Evolutionary conservation across 768 basidiomycete species (phyloP).

Genomic region (Kwoniella botswanensis): DNA sequence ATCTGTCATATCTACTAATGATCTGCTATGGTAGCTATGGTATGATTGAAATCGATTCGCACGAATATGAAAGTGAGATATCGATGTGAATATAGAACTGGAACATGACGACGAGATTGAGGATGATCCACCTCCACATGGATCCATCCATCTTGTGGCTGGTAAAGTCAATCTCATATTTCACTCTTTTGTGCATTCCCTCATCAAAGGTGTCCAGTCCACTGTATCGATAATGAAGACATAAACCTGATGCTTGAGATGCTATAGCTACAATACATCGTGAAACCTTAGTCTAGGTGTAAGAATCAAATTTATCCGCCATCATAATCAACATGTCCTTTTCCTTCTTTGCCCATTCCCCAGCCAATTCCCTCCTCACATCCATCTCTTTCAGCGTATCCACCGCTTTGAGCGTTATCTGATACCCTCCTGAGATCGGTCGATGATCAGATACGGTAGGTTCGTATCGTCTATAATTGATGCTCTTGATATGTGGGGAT

Average conservation of each 20-base stretch:
- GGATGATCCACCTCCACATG: neutral
- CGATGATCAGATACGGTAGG: slow-evolving; percentile 87
- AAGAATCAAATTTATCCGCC: slow-evolving; percentile 19
- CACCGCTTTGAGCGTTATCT: slow-evolving; percentile 74
- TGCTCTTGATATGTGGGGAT: slow-evolving; percentile 64
- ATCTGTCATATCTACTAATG: neutral
- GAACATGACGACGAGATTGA: neutral
- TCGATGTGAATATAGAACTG: neutral
- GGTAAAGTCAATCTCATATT: neutral
- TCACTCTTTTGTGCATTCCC: neutral
- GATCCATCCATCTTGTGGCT: neutral
- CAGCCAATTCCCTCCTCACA: slow-evolving; percentile 67
- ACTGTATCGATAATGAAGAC: neutral
- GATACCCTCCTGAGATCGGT: slow-evolving; percentile 81
- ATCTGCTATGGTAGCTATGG: slow-evolving; percentile 8
- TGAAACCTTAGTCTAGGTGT: neutral
- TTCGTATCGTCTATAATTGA: slow-evolving; percentile 83
- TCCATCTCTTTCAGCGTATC: slow-evolving; percentile 65
- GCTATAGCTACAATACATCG: too few species aligned
- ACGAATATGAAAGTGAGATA: neutral
- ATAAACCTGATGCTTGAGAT: neutral
- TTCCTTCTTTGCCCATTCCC: slow-evolving; percentile 58
- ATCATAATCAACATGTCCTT: slow-evolving; percentile 50
- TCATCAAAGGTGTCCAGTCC: neutral
- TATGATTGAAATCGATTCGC: too few species aligned